Base-by-base conservation (phyloP, 2,329 filamentous ascomycete genomes). In the Ambrosiella beaveri region DNA sequence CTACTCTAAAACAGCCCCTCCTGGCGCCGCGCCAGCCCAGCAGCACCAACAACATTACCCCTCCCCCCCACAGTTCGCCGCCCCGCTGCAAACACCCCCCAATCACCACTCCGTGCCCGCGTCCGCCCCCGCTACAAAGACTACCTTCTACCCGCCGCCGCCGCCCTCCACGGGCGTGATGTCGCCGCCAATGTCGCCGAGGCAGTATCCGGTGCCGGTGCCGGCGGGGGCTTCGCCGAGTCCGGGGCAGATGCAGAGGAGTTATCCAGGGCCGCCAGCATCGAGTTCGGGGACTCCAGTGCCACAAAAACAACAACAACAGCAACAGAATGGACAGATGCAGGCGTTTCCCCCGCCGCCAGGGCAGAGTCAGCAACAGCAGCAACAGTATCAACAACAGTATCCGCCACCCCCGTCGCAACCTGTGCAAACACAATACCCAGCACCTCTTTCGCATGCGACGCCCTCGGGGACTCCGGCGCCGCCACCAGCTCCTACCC, bases 121-220 rank as follows among this genome's bases (percentile, higher is more conserved):
- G 4, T 76, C 75, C 19, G 71, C 74, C 54, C 73, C 74, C 2
- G 71, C 73, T 47, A 70, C 69, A 64, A 70, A 71, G 62, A 68
- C 71, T 19, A 72, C 71, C 51, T 75, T 74, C 66, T 75, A 74
- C 53, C 68, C 73, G 54, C 69, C 73, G 54, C 69, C 73, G 56
- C 72, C 72, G 11, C 70, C 72, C 13, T 64, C 65, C 57, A 12
- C 57, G 19, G 19, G 19, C 3, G 19, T 27, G 12, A 65, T 68
- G 51, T 63, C 67, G 9, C 65, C 65, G 2, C 67, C 68, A 9
- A 62, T 65, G 36, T 27, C 19, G 19, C 19, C 19, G 19, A 27
- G 19, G 3, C 19, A 27, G 19, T 27, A 27, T 27, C 19, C 19
- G 19, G 19, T 27, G 19, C 19, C 3, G 19, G 19, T 2, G 19